Evolutionary conservation across 495 filamentous ascomycete genomes (phyloP), one percentile per base, ranked within the genome.

Genomic region (Podospora tetraspora): DNA sequence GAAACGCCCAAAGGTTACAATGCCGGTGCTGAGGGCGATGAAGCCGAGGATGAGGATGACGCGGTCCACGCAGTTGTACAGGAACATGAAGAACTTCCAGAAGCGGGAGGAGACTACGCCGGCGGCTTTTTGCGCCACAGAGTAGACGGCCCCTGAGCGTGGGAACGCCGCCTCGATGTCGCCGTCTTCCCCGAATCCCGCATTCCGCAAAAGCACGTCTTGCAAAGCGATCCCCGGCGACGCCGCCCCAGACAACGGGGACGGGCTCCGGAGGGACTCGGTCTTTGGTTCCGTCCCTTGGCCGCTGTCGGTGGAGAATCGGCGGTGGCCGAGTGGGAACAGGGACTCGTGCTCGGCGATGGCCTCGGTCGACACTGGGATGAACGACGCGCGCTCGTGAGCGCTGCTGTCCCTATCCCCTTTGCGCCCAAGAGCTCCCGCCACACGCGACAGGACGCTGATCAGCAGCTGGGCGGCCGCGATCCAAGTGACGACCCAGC

Each of bases 301-400:
- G 3, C 92, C 93, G 67, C 94, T 97, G 76, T 97, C 95, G 62
- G 89, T 83, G 6, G 92, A 96, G 78, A 86, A 91, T 56, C 92
- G 88, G 59, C 87, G 85, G 13, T 78, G 78, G 8, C 80, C 37
- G 4, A 52, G 76, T 63, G 84, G 83, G 43, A 81, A 82, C 11
- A 68, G 43, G 9, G 71, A 84, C 63, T 87, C 76, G 71, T 89
- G 87, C 71, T 87, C 83, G 56, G 82, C 87, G 81, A 90, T 88
- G 61, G 87, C 87, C 64, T 89, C 85, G 0, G 84, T 88, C 6
- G 91, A 88, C 16, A 94, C 84, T 6, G 88, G 90, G 43, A 94
- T 83, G 74, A 92, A 90, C 11, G 83, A 76, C 61, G 82, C 76
- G 64, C 75, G 75, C 70, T 84, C 80, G 64, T 80, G 76, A 69